phyloP scores from a whole-genome alignment of 495 filamentous ascomycete species.

The Xylaria cubensis region DNA sequence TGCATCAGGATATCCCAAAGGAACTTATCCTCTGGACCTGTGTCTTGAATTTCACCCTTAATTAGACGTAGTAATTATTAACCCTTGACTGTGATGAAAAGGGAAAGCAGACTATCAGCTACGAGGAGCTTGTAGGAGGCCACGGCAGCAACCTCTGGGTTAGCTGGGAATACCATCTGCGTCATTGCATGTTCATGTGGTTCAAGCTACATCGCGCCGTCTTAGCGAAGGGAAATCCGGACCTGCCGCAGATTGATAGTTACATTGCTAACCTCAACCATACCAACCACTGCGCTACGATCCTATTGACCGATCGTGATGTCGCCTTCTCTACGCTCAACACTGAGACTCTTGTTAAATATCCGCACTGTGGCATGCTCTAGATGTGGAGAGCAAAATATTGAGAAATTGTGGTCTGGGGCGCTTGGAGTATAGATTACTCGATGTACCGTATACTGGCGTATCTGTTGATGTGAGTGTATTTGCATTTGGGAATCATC shows the following conservation, averaged over 20 bases:
- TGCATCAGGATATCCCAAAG: not conserved
- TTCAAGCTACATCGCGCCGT: constrained; percentile 42
- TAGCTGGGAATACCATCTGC: constrained; percentile 44
- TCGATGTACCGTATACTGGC: not conserved
- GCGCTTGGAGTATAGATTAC: not conserved
- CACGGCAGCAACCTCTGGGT: constrained; percentile 34
- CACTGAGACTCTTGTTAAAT: constrained; percentile 12
- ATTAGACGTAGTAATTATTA: not conserved
- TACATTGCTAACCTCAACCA: constrained; percentile 35
- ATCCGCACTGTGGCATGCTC: constrained; percentile 8
- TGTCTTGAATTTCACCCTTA: not conserved
- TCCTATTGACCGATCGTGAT: constrained; percentile 27
- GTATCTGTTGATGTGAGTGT: not conserved
- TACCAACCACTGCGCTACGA: constrained; percentile 35
- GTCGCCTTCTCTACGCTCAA: constrained; percentile 12
- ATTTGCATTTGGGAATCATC: not conserved
- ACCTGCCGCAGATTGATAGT: constrained; percentile 26
- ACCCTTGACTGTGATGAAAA: constrained; percentile 12
- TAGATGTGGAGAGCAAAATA: not conserved
- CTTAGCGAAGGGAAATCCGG: constrained; percentile 1
- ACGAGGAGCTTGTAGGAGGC: constrained; percentile 16
- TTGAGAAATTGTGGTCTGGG: not conserved
- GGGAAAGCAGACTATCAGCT: constrained; percentile 21
- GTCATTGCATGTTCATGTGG: constrained; percentile 47
- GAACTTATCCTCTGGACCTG: not conserved